Evolutionary conservation across 257 asterid species (phyloP).

Genomic region (Agastache rugosa): DNA sequence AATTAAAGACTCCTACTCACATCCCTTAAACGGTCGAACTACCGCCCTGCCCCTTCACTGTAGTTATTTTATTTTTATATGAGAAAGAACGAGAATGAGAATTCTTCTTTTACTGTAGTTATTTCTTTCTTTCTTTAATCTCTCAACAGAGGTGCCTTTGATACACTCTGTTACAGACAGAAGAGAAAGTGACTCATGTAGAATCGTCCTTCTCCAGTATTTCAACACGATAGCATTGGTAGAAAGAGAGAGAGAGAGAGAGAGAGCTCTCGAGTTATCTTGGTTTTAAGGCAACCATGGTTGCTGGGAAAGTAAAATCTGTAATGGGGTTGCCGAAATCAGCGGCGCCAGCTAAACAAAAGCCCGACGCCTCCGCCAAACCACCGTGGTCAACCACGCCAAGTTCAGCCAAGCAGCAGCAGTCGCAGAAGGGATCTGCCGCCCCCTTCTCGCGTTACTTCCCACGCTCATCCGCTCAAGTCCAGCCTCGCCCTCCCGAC

Average conservation of each 20-base stretch:
- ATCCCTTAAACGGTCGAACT: neutral
- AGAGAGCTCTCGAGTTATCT: conserved; percentile 21
- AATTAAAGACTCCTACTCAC: neutral
- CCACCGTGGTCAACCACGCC: conserved; percentile 49
- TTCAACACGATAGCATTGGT: conserved; percentile 36
- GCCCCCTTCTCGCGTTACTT: conserved; percentile 74
- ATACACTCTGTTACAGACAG: neutral
- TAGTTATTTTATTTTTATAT: neutral
- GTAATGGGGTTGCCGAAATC: conserved; percentile 84
- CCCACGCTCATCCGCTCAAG: conserved; percentile 92
- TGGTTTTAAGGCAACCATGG: conserved; percentile 56
- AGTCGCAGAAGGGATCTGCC: conserved; percentile 50
- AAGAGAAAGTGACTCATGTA: conserved; percentile 43
- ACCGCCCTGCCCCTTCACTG: neutral
- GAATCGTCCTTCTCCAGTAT: conserved; percentile 36
- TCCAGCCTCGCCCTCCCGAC: conserved; percentile 94
- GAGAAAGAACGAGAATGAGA: neutral
- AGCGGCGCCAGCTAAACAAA: conserved; percentile 52
- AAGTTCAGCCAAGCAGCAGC: conserved; percentile 45
- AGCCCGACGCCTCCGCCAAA: conserved; percentile 47
- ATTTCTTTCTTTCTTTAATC: neutral
- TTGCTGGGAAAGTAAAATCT: conserved; percentile 79
- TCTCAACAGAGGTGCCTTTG: conserved; percentile 10
- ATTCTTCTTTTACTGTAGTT: neutral
- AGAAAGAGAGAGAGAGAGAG: conserved; percentile 25